Base-by-base conservation (phyloP, 768 basidiomycete genomes). In the Amanita subjunquillea region DNA sequence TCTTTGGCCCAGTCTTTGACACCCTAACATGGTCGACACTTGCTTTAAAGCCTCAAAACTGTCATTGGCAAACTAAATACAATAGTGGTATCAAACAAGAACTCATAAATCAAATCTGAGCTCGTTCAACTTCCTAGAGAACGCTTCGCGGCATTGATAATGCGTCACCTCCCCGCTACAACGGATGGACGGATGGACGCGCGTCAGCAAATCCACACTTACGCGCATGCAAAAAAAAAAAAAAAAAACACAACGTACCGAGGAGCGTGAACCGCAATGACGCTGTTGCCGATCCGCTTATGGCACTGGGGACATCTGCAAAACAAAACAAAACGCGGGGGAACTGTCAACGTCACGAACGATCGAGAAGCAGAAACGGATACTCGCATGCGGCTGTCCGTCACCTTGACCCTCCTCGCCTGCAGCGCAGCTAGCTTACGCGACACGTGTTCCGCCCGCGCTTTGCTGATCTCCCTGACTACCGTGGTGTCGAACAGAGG, bases 141-240 rank as follows among this genome's bases (percentile, higher is more conserved):
- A 96, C 0, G 77, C 75, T 63, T 96, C 94, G 25, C 92, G 85
- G 63, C 94, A 98, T 56, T 95, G 89, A 65, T 94, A 93, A 67
- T 97, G 95, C 0, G 93, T 98, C 2, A 96, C 94, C 68, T 95
- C 91, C 7, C 94, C 94, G 46, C 93, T 96, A 32, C 36, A 7
- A 42, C 48, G 34, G 13, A 51, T 13, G 13, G 13, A 29, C 29
- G 45, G 23, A 25, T 25, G 23, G 23, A 25, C 23, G 4, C 23
- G 23, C 7, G 48, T 29, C 54, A 50, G 23, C 5, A 6, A 38
- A 29, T 29, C 17, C 44, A 34, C 32, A 20, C 27, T 30, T 4
- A 51, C 10, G n/a, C 41, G 37, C 3, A 8, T 8, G 29, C 17
- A 17, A 17, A 17, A 17, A 17, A 3, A 3, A 41, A 3, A 0